Percentiles rank a stretch among this genome's conserved stretches.
Evolutionary conservation across 106 monocot genomes (phyloP).

Genomic region (Posidonia australis): DNA sequence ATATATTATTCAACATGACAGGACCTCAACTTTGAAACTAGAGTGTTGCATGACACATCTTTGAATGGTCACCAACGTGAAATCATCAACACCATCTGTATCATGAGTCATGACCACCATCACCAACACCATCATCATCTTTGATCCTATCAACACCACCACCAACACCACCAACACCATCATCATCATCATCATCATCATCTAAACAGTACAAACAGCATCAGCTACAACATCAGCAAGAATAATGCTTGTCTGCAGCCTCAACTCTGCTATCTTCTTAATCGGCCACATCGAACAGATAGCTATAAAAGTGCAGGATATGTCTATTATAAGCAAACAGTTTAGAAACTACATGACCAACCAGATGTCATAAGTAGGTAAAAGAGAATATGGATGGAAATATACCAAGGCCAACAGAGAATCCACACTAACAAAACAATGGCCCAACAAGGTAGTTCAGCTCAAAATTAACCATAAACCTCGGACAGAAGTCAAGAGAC

Average conservation of each 20-base stretch:
- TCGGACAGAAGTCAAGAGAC: neutral
- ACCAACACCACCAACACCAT: neutral
- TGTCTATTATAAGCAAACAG: slow-evolving; percentile 19
- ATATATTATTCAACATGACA: neutral
- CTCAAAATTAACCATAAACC: neutral
- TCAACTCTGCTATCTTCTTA: slow-evolving; percentile 4
- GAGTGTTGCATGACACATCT: neutral
- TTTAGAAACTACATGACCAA: neutral
- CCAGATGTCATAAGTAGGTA: neutral
- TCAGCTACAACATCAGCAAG: slow-evolving; percentile 11
- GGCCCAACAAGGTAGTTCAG: neutral
- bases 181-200: slow-evolving; percentile 23
- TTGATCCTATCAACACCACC: neutral
- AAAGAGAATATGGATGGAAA: neutral
- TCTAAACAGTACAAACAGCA: slow-evolving; percentile 10
- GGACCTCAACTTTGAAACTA: neutral
- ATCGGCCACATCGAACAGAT: slow-evolving; percentile 11
- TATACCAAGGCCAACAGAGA: slow-evolving; percentile 2
- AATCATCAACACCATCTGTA: slow-evolving; percentile 4
- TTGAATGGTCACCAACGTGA: neutral
- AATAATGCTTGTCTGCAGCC: slow-evolving; percentile 13
- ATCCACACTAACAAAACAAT: neutral
- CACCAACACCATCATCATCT: slow-evolving; percentile 9
- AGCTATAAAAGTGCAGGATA: slow-evolving; percentile 25
- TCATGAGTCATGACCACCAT: neutral